These are phyloP conservation scores for Limnanthes douglasii DNA, from an alignment of 345 rosid species.

Conservation along the genomic window DNA sequence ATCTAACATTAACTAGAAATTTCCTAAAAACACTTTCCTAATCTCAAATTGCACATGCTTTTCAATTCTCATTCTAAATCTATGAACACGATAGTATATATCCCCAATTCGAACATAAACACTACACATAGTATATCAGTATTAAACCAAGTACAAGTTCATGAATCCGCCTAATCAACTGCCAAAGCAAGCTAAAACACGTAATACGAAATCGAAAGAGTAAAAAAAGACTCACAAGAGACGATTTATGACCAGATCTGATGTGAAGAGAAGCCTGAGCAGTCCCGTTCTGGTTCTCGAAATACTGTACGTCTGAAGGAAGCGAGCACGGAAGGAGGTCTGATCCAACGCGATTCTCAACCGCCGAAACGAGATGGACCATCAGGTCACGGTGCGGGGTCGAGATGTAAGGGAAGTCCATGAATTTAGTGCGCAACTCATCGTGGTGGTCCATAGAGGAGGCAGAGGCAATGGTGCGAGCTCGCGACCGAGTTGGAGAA, in stretches of 20 bases:
- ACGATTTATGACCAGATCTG: conserved; percentile 39
- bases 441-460: conserved; percentile 21
- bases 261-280: conserved; percentile 52
- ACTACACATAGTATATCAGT: too few species aligned
- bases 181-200: background rate
- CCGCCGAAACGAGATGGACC: conserved; percentile 47
- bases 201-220: background rate
- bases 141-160: background rate
- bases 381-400: conserved; percentile 35
- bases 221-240: conserved; percentile 29
- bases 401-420: conserved; percentile 52
- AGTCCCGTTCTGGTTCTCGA: conserved; percentile 30
- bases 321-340: conserved; percentile 49
- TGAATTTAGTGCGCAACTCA: conserved; percentile 22
- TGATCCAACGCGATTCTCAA: conserved; percentile 40
- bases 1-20: too few species aligned
- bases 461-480: conserved; percentile 9
- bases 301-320: conserved; percentile 44
- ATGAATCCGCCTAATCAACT: background rate
- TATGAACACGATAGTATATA: too few species aligned
- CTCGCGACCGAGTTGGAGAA: conserved; percentile 5
- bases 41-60: too few species aligned
- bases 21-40: too few species aligned
- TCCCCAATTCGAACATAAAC: too few species aligned
- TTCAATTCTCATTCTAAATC: too few species aligned